Base-by-base conservation (phyloP, 1,139 yeast species). In the Maudiozyma humilis region DNA sequence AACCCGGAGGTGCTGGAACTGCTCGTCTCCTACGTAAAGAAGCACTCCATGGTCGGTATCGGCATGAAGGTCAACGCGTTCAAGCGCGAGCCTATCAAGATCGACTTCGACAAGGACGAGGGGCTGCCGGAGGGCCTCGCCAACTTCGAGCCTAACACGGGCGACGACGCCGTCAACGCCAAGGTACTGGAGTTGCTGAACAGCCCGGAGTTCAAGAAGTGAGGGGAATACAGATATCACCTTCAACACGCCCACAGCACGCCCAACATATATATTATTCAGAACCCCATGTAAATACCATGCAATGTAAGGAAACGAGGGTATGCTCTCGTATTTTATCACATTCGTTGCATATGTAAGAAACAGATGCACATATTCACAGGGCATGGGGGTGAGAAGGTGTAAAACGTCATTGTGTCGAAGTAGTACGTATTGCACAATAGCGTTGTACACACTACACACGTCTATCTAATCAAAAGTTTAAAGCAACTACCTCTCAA, bases 1-100 rank as follows among this genome's bases (percentile, higher is more conserved):
- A 81, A 84, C 51, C 82, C 91, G 1, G 96, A 87, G 57, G 81
- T 84, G 3, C 72, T 91, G 39, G 95, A 91, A 62, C 68, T 84
- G 44, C 82, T 91, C 79, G 72, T 89, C 47, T 78, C 94, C 27
- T 84, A 83, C 52, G 69, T 91, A 43, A 76, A 82, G 56, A 84
- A 86, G 64, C 79, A 91, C 64, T 75, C 88, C 15, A 71, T 85
- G 47, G 75, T 82, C 41, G 95, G 91, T 51, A 91, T 91, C 12
- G 87, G 91, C 52, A 78, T 88, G 63, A 80, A 79, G 59, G 93
- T 95, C 36, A 73, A 75, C 47, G 68, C 88, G 45, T 81, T 70
- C 56, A 74, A 79, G 30, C 68, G 73, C 46, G 94, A 86, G 63
- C 48, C 60, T 3, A 40, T 64, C 32, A 48, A 29, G 15, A 36